Evolutionary conservation across 2,329 filamentous ascomycete genomes (phyloP), one percentile per base, ranked within the genome.

Genomic region (Fonsecaea pugnacius): DNA sequence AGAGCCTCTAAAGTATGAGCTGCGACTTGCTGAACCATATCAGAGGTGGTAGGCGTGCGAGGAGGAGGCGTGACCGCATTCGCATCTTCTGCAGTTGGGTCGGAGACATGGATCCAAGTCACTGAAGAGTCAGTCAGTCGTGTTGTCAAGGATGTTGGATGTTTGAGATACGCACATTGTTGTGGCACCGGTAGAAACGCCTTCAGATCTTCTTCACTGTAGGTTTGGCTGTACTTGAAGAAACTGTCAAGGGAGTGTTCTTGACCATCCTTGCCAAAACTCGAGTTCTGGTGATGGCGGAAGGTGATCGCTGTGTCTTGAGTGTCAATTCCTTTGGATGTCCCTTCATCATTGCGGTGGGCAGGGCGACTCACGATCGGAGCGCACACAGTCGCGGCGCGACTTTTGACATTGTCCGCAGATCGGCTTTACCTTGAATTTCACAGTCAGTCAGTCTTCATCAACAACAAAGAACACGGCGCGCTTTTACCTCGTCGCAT

Each of bases 261-360:
- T 38, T 62, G 60, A 4, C 63, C 58, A n/a, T 63, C 60, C 21
- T 53, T 62, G 35, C 54, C 56, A 33, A 69, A 54, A 40, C 59
- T 59, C 12, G 69, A 86, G 81, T 89, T 89, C 75, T 89, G 87
- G 72, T 89, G 86, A 74, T 89, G 87, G 61, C 87, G 84, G 71
- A 89, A 89, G 51, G 88, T 84, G 70, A 89, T 83, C 58, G 85
- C 86, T 70, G 18, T 18, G 32, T 12, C 14, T 38, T 12, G 32
- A n/a, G 33, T 38, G 32, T 59, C 57, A 59, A 43, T 32, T 58
- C 18, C 61, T 36, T 46, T 30, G 24, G 2, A 32, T n/a, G 16
- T 33, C 36, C 30, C 21, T 43, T 35, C 36, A 30, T 55, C 30
- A 27, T 48, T 51, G n/a, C 7, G 14, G 38, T 43, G 18, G n/a